phyloP scores from a whole-genome alignment of 345 rosid genomes.

The Zanthoxylum bungeanum region DNA sequence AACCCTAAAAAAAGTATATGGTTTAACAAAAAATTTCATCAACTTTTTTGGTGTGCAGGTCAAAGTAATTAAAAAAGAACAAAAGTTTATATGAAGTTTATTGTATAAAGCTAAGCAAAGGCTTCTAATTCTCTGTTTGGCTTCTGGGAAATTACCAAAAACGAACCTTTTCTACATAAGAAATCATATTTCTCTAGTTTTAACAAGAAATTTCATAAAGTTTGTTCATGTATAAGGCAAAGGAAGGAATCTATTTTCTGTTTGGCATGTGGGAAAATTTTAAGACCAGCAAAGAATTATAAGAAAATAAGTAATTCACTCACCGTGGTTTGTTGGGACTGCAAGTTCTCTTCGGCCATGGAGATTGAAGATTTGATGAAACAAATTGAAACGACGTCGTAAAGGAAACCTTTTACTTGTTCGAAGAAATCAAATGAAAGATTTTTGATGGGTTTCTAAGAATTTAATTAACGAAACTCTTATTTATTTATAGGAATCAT shows the following conservation, averaged over 20 bases:
- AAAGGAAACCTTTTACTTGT: not conserved
- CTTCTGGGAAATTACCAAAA: not conserved
- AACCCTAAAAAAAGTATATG: not conserved
- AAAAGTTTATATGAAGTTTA: not conserved
- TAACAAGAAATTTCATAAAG: too few relatives aligned
- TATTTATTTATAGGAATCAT: not conserved
- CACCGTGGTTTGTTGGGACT: not conserved
- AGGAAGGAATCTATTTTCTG: too few relatives aligned
- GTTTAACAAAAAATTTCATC: too few relatives aligned
- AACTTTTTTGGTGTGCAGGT: too few relatives aligned
- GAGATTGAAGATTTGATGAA: not conserved
- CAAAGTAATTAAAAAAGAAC: not conserved
- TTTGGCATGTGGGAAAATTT: not conserved
- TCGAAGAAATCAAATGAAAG: not conserved
- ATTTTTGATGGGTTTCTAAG: not conserved
- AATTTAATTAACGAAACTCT: not conserved
- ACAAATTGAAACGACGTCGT: not conserved
- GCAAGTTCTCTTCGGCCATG: conserved; percentile 2
- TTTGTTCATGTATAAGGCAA: too few relatives aligned
- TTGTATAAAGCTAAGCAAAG: not conserved
- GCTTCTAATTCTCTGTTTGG: not conserved
- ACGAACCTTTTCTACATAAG: not conserved
- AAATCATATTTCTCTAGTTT: not conserved
- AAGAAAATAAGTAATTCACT: not conserved
- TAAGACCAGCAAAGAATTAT: too few relatives aligned